Evolutionary conservation across 345 rosid genomes (phyloP), one percentile per base, ranked within the genome.

Genomic region (Anastatica hierochuntica): DNA sequence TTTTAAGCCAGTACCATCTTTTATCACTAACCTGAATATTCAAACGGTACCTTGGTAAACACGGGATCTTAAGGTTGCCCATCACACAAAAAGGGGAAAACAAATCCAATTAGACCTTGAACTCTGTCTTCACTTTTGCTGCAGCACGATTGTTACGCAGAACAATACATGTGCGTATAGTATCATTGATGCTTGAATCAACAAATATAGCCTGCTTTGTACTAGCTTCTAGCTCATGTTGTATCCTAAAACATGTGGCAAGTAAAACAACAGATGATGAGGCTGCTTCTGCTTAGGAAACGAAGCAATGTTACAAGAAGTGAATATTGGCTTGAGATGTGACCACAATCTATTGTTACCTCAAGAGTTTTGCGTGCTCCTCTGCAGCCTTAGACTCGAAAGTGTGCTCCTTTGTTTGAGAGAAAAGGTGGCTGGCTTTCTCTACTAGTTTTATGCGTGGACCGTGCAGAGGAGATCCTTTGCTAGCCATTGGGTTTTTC

Each of bases 331-430:
- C 53, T 44, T 44, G 27, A 27, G 31, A 27, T 27, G 31, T 27
- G 31, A 27, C 1, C 8, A 20, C 45, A 49, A 59, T 19, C 40
- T 43, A 70, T 67, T 29, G 2, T 11, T 66, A 90, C 98, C 87
- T 92, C 54, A 92, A 67, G 48, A 92, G 67, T 71, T 85, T 92
- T 41, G 96, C 90, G 65, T 92, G 98, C 70, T 92, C 98, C 56
- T 92, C 96, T 5, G 96, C 98, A 60, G 95, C 96, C 63, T 88
- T 92, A 37, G 96, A 85, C 85, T 92, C 96, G 39, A 92, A 92
- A 33, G 64, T 70, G 55, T 90, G 85, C 49, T 92, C 98, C 72
- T 88, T 92, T n/a, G 96, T 84, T 56, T 92, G 96, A 20, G 80
- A 29, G 39, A 87, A 85, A 62, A 88, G 85, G 43, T 63, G 62